phyloP scores from a whole-genome alignment of 352 stramenopile species.

The Pythium brassicae region DNA sequence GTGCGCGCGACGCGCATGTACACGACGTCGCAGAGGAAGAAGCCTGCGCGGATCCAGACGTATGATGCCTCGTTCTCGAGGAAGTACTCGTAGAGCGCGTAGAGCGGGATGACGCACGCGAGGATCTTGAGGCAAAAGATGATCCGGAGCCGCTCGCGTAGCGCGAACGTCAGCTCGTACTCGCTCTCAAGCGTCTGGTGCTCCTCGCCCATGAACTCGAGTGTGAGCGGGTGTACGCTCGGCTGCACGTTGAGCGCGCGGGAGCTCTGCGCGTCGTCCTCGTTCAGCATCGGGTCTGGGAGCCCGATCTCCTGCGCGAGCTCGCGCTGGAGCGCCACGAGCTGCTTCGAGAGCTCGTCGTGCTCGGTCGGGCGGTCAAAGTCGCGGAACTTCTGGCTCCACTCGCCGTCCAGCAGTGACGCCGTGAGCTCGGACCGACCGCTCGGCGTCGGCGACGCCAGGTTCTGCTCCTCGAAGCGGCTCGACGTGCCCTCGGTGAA shows the following conservation, averaged over 20 bases:
- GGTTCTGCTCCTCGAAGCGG: constrained; percentile 29
- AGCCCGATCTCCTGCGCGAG: constrained; percentile 72
- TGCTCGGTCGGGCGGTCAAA: constrained; percentile 75
- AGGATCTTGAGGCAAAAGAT: constrained; percentile 72
- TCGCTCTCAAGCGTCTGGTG: constrained; percentile 70
- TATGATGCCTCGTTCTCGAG: constrained; percentile 60
- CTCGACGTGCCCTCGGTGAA: constrained; percentile 20
- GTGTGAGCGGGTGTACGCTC: constrained; percentile 64
- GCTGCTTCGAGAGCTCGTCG: constrained; percentile 75
- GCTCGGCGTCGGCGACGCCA: constrained; percentile 2
- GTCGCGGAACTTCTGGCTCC: constrained; percentile 77
- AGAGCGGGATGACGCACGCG: constrained; percentile 64
- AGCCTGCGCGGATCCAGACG: constrained; percentile 55
- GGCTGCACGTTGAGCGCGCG: constrained; percentile 59
- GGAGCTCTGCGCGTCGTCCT: constrained; percentile 68
- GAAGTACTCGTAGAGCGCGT: constrained; percentile 66
- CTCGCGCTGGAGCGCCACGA: constrained; percentile 62
- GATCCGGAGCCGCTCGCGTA: constrained; percentile 60
- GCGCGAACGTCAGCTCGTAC: constrained; percentile 71
- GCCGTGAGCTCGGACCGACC: constrained; percentile 40
- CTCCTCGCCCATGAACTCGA: constrained; percentile 85
- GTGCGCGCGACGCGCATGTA: constrained; percentile 69
- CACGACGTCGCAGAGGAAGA: constrained; percentile 65
- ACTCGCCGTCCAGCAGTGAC: constrained; percentile 62
- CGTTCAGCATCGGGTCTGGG: constrained; percentile 48